Percentiles rank a stretch among this genome's conserved stretches.
Evolutionary conservation across 2,329 filamentous ascomycete genomes (phyloP).

Genomic region (Botrytis paeoniae): DNA sequence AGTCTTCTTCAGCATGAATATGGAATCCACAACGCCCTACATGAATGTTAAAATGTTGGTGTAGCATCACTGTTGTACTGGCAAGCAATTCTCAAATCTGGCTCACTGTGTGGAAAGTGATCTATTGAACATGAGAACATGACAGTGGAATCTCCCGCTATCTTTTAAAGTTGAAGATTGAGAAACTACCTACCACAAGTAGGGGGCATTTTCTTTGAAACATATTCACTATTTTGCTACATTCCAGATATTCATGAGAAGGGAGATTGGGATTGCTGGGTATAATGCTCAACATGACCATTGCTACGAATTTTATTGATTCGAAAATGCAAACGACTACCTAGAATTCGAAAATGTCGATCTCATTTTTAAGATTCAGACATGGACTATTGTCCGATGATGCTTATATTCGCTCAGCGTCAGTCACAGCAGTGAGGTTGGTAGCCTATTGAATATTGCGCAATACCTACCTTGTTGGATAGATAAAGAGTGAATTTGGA

Average conservation of each 20-base stretch:
- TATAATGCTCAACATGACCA: background rate
- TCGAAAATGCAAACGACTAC: background rate
- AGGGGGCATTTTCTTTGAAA: background rate
- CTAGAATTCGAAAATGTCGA: background rate
- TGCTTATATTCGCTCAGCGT: background rate
- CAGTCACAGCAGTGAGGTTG: background rate
- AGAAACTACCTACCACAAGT: background rate
- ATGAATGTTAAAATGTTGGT: background rate
- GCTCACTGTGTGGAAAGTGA: background rate
- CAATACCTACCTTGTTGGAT: background rate
- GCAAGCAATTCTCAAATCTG: background rate
- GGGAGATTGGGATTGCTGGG: background rate
- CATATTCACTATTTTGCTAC: background rate
- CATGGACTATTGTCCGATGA: background rate
- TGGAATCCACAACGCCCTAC: background rate
- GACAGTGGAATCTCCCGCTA: background rate
- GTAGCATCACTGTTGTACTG: background rate
- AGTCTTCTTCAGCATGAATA: background rate
- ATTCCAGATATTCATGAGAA: background rate
- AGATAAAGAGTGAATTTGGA: background rate
- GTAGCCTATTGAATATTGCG: background rate
- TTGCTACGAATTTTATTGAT: background rate
- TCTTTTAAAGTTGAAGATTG: background rate
- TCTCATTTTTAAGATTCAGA: background rate
- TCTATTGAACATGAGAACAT: background rate